phyloP scores from a whole-genome alignment of 306 rosid species.

The Fragaria vesca region DNA sequence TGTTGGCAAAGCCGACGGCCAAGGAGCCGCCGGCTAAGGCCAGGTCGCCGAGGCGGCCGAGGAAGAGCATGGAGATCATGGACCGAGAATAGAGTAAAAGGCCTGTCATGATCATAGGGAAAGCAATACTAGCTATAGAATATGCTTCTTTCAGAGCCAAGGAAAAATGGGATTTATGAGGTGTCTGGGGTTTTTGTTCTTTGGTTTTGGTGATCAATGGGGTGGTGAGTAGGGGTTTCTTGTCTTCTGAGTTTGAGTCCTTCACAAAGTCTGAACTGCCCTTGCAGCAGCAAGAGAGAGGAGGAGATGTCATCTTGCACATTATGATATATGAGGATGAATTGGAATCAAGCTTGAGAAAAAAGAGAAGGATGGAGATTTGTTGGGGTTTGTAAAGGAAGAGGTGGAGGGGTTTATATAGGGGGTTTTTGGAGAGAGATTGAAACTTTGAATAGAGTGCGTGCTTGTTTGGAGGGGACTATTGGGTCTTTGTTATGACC shows the following conservation, averaged over 20 bases:
- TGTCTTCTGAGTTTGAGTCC: neutral
- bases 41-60: conserved; percentile 74
- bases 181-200: neutral
- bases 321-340: conserved; percentile 12
- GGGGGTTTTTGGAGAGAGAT: conserved; percentile 1
- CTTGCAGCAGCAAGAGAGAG: conserved; percentile 8
- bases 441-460: conserved; percentile 11
- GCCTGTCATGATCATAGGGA: conserved; percentile 84
- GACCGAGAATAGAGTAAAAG: conserved; percentile 77
- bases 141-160: conserved; percentile 37
- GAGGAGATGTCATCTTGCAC: conserved; percentile 22
- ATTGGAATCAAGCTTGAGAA: neutral
- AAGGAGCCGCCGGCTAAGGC: conserved; percentile 88
- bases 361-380: conserved; percentile 13
- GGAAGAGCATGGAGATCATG: conserved; percentile 89
- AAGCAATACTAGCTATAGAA: conserved; percentile 53
- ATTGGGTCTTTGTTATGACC: conserved; percentile 9
- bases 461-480: conserved; percentile 16
- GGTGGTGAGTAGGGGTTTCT: neutral
- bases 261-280: conserved; percentile 18
- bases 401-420: conserved; percentile 37
- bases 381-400: conserved; percentile 11
- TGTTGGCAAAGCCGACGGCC: conserved; percentile 81
- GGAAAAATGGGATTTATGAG: conserved; percentile 33
- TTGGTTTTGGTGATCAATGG: conserved; percentile 34